Conservation (phyloP, 1,139 yeast genomes). For the Sugiyamaella novakii region DNA sequence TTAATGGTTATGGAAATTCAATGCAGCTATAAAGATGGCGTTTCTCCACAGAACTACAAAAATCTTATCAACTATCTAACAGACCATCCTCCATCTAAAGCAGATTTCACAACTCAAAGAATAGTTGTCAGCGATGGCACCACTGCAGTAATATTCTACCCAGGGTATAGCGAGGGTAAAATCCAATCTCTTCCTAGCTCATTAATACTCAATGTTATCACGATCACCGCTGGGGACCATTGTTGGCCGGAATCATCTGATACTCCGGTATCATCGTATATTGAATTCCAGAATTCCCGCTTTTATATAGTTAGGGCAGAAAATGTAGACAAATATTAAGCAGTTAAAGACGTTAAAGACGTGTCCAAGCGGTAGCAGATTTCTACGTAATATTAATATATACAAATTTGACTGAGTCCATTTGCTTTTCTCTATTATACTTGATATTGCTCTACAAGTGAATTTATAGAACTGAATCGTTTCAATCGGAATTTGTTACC, state of each 20-base stretch:
- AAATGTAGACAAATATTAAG: slow-evolving; percentile 5
- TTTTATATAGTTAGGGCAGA: slow-evolving; percentile 13
- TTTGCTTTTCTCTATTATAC: too few species aligned
- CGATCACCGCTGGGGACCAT: slow-evolving; percentile 12
- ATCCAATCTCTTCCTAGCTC: slow-evolving; percentile 1
- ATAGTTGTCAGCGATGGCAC: slow-evolving; percentile 11
- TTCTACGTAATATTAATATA: too few species aligned
- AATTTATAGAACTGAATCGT: too few species aligned
- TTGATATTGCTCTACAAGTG: too few species aligned
- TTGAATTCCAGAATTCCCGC: slow-evolving; percentile 11
- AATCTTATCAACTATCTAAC: slow-evolving; percentile 4
- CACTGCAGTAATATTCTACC: slow-evolving; percentile 9
- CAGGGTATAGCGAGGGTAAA: slow-evolving; percentile 5
- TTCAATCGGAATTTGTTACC: too few species aligned
- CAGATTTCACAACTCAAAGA: background rate
- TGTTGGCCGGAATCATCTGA: slow-evolving; percentile 13
- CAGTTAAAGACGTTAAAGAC: too few species aligned
- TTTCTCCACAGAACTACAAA: slow-evolving; percentile 1
- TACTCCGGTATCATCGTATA: slow-evolving; percentile 8
- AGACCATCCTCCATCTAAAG: slow-evolving; percentile 8
- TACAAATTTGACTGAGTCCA: too few species aligned
- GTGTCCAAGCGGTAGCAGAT: too few species aligned
- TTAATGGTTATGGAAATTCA: slow-evolving; percentile 13
- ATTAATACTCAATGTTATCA: slow-evolving; percentile 7
- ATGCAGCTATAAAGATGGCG: slow-evolving; percentile 14